phyloP scores from a whole-genome alignment of 2,329 filamentous ascomycete species.

The Stachybotrys chartarum region DNA sequence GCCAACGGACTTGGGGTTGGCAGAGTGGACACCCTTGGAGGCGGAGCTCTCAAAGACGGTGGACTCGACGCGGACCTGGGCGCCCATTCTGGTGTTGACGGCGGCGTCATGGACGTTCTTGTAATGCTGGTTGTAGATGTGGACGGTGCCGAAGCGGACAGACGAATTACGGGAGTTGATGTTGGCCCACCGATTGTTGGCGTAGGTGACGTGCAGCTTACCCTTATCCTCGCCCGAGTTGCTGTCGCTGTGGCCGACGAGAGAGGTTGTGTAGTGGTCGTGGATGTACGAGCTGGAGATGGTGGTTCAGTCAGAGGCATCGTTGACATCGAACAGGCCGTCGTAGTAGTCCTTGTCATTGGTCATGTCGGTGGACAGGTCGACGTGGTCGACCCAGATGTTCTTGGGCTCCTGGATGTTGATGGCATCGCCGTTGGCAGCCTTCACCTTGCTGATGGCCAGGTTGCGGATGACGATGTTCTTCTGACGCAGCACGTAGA shows the following conservation, averaged over 20 bases:
- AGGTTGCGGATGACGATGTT: constrained; percentile 61
- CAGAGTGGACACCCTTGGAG: constrained; percentile 26
- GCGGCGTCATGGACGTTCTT: constrained; percentile 32
- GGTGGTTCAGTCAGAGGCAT: constrained; percentile 55
- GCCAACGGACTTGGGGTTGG: constrained; percentile 32
- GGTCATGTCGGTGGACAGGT: constrained; percentile 51
- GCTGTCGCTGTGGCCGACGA: constrained; percentile 53
- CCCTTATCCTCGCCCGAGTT: constrained; percentile 53
- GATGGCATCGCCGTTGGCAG: constrained; percentile 51
- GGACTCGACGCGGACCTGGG: constrained; percentile 53
- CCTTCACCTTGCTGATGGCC: constrained; percentile 47
- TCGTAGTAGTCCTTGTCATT: constrained; percentile 66
- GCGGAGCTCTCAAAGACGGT: constrained; percentile 38
- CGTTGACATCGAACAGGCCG: constrained; percentile 56
- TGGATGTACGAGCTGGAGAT: constrained; percentile 25
- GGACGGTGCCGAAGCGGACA: constrained; percentile 58
- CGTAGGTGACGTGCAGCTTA: constrained; percentile 56
- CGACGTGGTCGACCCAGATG: constrained; percentile 62
- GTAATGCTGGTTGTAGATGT: constrained; percentile 50
- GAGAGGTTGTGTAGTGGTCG: constrained; percentile 48
- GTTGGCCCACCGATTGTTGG: constrained; percentile 60
- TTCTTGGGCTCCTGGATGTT: constrained; percentile 50
- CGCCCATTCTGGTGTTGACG: constrained; percentile 49
- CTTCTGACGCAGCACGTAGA: constrained; percentile 42
- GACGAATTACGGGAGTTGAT: constrained; percentile 57